Evolutionary conservation across 2,329 filamentous ascomycete genomes (phyloP).

Genomic region (Xylariaceae sp.): DNA sequence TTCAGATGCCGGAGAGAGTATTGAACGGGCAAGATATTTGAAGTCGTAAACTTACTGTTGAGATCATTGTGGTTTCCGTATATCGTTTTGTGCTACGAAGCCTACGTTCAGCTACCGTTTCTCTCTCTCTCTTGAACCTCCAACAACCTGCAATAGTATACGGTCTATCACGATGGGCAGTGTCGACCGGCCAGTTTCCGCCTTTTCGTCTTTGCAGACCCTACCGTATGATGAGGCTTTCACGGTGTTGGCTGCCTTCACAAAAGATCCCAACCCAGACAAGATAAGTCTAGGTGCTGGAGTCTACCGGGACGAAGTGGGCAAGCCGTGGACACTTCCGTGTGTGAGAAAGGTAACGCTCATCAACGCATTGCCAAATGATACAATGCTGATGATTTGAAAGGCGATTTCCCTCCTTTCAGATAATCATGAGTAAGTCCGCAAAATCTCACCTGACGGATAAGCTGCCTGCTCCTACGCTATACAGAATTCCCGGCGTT

Average conservation of each 20-base stretch:
- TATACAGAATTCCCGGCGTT: too few relatives aligned
- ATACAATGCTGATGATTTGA: neutral
- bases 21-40: too few relatives aligned
- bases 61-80: too few relatives aligned
- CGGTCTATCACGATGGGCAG: slow-evolving; percentile 2
- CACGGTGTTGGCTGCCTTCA: slow-evolving; percentile 1
- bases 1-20: neutral
- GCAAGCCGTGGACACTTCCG: slow-evolving; percentile 32
- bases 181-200: slow-evolving; percentile 1
- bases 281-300: slow-evolving; percentile 15
- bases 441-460: neutral
- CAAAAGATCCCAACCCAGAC: slow-evolving; percentile 3
- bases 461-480: too few relatives aligned
- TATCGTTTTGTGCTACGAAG: too few relatives aligned
- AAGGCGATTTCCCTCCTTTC: slow-evolving; percentile 3
- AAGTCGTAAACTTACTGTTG: too few relatives aligned
- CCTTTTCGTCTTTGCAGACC: slow-evolving; percentile 3
- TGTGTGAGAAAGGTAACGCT: slow-evolving; percentile 26
- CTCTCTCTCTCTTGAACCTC: too few relatives aligned
- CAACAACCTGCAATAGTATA: too few relatives aligned
- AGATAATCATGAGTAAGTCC: slow-evolving; percentile 4
- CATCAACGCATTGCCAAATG: neutral
- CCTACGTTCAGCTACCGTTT: too few relatives aligned
- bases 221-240: slow-evolving; percentile 6
- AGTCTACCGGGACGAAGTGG: slow-evolving; percentile 35